Evolutionary conservation across 805 yeast genomes (phyloP).

Genomic region (Naumovozyma baii): DNA sequence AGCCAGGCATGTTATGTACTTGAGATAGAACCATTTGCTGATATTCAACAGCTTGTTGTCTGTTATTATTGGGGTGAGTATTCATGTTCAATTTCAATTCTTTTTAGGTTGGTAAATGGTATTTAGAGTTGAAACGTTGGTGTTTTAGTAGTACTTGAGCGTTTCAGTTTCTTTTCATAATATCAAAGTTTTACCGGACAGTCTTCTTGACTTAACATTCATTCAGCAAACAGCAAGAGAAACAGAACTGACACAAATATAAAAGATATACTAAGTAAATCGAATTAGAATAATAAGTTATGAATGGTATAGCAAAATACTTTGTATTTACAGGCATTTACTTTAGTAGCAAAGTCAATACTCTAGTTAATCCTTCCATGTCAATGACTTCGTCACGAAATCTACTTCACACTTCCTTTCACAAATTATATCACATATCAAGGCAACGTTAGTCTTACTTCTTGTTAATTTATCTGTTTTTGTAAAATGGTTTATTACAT

Average conservation of each 20-base stretch:
- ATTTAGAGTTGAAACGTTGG: too few species aligned
- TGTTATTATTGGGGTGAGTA: not conserved
- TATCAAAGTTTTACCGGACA: too few species aligned
- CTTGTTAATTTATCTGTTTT: slow-evolving; percentile 16
- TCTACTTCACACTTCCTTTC: slow-evolving; percentile 6
- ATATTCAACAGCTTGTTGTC: not conserved
- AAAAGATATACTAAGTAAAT: too few species aligned
- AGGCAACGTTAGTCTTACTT: slow-evolving; percentile 20
- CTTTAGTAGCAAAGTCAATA: too few species aligned
- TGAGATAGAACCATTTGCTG: not conserved
- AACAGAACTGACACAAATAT: too few species aligned
- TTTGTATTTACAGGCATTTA: too few species aligned
- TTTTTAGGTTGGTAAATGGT: not conserved
- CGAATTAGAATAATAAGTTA: too few species aligned
- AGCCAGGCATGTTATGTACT: not conserved
- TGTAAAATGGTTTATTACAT: slow-evolving; percentile 54
- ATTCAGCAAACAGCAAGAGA: too few species aligned
- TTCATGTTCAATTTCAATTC: not conserved
- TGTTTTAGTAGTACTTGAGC: too few species aligned
- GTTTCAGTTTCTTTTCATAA: too few species aligned
- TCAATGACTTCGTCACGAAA: not conserved
- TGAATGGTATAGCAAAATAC: too few species aligned
- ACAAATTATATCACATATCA: slow-evolving; percentile 9
- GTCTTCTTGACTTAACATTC: too few species aligned
- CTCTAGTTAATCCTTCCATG: slow-evolving; percentile 4